A percentile compares a stretch with the other conserved stretches of the same genome.
Conservation (phyloP, 257 asterid genomes). For the Plectranthus barbatus region DNA sequence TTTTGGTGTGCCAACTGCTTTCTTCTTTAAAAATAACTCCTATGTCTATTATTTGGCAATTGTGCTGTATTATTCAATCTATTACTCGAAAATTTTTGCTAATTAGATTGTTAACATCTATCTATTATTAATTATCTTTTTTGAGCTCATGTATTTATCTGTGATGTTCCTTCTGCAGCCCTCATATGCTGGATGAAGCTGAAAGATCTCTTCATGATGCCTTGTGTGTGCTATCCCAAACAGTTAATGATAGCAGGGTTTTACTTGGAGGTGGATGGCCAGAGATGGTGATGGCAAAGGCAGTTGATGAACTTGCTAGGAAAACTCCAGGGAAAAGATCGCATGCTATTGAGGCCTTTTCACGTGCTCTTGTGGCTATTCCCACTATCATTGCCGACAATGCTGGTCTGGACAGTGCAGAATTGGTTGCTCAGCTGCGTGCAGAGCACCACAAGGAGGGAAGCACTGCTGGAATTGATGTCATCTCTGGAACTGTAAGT, state of each 20-base stretch:
- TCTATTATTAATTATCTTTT: no score
- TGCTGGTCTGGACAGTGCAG: slow-evolving; percentile 89
- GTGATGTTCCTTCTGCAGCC: slow-evolving; percentile 31
- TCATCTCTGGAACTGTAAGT: slow-evolving; percentile 83
- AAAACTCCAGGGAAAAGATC: slow-evolving; percentile 86
- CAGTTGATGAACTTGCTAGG: slow-evolving; percentile 82
- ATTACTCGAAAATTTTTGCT: no score
- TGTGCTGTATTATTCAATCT: no score
- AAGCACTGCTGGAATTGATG: slow-evolving; percentile 74
- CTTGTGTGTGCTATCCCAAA: slow-evolving; percentile 84
- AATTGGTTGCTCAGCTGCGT: slow-evolving; percentile 77
- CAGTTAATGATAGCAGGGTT: slow-evolving; percentile 80
- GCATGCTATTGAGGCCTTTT: slow-evolving; percentile 88
- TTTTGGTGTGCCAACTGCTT: no score
- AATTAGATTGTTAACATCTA: no score
- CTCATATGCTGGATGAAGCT: slow-evolving; percentile 88
- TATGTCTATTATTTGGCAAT: no score
- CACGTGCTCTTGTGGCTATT: slow-evolving; percentile 73
- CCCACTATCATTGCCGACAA: slow-evolving; percentile 89
- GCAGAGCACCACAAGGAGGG: slow-evolving; percentile 86
- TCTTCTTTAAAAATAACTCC: no score
- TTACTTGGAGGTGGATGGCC: slow-evolving; percentile 95
- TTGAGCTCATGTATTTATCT: not conserved
- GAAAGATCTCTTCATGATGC: slow-evolving; percentile 93
- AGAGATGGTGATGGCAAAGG: slow-evolving; percentile 95